Conservation (phyloP, 164 flowering plant species). For the Vitis amurensis region DNA sequence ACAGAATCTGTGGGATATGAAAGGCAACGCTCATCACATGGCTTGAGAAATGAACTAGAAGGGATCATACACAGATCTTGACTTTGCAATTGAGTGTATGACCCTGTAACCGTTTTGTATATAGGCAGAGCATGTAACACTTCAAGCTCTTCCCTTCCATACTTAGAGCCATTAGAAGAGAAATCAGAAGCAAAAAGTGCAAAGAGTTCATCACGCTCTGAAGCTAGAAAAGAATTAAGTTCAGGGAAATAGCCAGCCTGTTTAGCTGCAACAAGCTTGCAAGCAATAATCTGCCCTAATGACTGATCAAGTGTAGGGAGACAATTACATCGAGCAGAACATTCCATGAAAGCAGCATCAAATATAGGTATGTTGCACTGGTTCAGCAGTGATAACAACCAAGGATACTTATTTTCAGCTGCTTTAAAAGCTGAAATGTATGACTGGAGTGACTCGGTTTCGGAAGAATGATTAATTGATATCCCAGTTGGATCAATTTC, state of each 20-base stretch:
- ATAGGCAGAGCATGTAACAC: conserved; percentile 78
- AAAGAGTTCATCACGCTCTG: conserved; percentile 68
- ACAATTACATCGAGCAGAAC: conserved; percentile 56
- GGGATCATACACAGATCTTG: conserved; percentile 77
- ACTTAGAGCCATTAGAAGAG: conserved; percentile 46
- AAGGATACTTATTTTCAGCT: conserved; percentile 57
- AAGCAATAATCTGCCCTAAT: conserved; percentile 72
- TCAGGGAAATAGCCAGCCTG: conserved; percentile 77
- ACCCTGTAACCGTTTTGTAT: conserved; percentile 67
- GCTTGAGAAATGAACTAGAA: conserved; percentile 79
- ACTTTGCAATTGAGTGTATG: conserved; percentile 55
- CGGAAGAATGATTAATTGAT: conserved; percentile 21
- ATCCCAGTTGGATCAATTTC: conserved; percentile 23
- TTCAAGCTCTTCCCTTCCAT: conserved; percentile 75
- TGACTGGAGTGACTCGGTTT: conserved; percentile 31
- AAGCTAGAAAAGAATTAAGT: conserved; percentile 46
- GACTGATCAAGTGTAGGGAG: conserved; percentile 65
- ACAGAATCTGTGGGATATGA: conserved; percentile 51
- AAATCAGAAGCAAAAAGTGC: conserved; percentile 72
- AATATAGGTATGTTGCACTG: conserved; percentile 82
- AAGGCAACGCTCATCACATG: conserved; percentile 72
- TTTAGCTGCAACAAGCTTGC: conserved; percentile 83
- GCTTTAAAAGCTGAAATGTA: conserved; percentile 54
- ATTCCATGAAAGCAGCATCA: conserved; percentile 67
- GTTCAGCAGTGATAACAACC: conserved; percentile 84